phyloP scores from a whole-genome alignment of 768 basidiomycete species.

The Ephemerocybe angulata region DNA sequence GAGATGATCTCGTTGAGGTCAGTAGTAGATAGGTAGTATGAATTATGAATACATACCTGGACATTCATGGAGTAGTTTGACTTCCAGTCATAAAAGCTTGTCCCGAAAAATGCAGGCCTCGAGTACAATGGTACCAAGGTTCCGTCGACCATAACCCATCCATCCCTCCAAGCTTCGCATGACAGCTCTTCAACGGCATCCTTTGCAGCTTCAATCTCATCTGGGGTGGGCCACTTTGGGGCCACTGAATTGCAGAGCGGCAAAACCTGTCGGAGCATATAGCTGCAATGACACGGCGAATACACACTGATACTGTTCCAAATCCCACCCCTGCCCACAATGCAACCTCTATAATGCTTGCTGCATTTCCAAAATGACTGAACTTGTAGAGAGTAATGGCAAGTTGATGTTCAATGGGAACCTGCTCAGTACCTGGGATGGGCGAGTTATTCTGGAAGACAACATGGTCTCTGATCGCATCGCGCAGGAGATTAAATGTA shows the following conservation, averaged over 20 bases:
- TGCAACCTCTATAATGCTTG: constrained; percentile 27
- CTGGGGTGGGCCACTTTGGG: no score
- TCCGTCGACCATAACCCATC: constrained; percentile 37
- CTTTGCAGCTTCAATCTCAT: constrained; percentile 34
- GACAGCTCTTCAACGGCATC: constrained; percentile 32
- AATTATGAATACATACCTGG: constrained; percentile 18
- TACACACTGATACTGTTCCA: constrained; percentile 28
- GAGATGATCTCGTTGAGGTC: background rate
- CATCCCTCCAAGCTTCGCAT: constrained; percentile 31
- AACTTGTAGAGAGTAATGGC: constrained; percentile 36
- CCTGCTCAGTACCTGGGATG: constrained; percentile 23
- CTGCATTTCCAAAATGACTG: constrained; percentile 37
- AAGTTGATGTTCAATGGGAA: constrained; percentile 28
- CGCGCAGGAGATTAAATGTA: constrained; percentile 21
- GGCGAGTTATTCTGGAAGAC: constrained; percentile 28
- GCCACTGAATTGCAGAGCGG: constrained; percentile 23
- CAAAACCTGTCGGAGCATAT: constrained; percentile 18
- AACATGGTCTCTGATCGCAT: constrained; percentile 15
- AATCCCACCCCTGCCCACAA: constrained; percentile 33
- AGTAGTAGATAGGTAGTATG: background rate
- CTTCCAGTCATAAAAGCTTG: constrained; percentile 36
- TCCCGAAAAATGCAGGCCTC: constrained; percentile 29
- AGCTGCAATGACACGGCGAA: constrained; percentile 26
- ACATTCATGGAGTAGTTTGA: constrained; percentile 36
- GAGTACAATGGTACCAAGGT: constrained; percentile 31